phyloP scores from a whole-genome alignment of 2,329 filamentous ascomycete genomes.

The Epichloe scottii region DNA sequence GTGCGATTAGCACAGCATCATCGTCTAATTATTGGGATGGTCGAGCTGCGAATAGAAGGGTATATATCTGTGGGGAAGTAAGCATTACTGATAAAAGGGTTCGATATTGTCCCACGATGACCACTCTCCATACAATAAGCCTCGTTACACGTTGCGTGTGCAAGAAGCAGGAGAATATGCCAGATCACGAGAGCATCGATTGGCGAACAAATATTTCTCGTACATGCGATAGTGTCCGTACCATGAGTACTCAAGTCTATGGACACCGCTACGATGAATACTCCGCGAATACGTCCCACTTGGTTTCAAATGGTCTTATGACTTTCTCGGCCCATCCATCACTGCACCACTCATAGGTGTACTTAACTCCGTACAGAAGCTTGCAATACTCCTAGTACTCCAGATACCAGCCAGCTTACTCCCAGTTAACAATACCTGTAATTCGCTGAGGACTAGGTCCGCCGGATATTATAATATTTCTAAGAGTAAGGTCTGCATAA shows the following conservation, averaged over 20 bases:
- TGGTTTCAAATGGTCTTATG: constrained; percentile 9
- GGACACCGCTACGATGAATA: constrained; percentile 10
- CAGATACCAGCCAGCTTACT: constrained; percentile 18
- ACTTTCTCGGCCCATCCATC: constrained; percentile 12
- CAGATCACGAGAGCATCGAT: not conserved
- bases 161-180: not conserved
- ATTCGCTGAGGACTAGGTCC: constrained; percentile 5
- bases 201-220: not conserved
- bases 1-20: no score
- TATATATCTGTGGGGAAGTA: no score
- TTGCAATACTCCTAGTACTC: constrained; percentile 8
- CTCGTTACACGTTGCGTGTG: not conserved
- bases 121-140: not conserved
- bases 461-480: constrained; percentile 12
- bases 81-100: no score
- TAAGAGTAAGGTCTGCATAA: constrained; percentile 12
- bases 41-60: no score
- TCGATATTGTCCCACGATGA: not conserved
- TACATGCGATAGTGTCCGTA: not conserved
- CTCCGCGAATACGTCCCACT: constrained; percentile 5
- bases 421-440: constrained; percentile 14
- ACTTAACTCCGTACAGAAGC: constrained; percentile 9
- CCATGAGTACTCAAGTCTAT: not conserved
- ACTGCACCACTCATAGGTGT: constrained; percentile 9
- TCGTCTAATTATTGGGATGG: no score